Conservation (phyloP, 176 grass and related monocot species). For the Oryza nivara region DNA sequence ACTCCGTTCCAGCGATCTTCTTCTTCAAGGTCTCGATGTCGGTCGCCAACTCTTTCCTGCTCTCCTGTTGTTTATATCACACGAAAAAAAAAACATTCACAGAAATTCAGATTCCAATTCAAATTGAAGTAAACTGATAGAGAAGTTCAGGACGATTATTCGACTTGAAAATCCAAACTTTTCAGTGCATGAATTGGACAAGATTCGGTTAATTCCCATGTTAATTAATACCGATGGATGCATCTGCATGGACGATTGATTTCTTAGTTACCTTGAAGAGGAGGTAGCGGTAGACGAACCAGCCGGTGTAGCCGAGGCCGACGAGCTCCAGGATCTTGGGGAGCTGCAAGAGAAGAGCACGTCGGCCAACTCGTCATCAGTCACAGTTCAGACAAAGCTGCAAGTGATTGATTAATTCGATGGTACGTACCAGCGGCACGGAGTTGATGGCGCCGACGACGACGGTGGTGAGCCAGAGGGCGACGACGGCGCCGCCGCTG, state of each 20-base stretch:
- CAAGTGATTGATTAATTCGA: background rate
- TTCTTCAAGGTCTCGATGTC: constrained; percentile 5
- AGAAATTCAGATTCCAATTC: background rate
- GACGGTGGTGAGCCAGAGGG: constrained; percentile 84
- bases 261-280: constrained; percentile 86
- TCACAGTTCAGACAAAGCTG: background rate
- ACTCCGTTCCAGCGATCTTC: background rate
- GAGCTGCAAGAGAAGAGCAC: constrained; percentile 51
- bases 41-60: constrained; percentile 18
- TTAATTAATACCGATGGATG: no score
- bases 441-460: constrained; percentile 88
- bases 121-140: background rate
- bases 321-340: constrained; percentile 95
- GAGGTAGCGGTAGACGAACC: constrained; percentile 99
- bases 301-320: constrained; percentile 93
- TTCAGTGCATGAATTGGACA: background rate
- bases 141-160: background rate
- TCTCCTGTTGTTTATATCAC: constrained; percentile 42
- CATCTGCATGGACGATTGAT: no score
- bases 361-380: no score
- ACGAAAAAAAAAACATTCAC: background rate
- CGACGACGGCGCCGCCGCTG: constrained; percentile 80
- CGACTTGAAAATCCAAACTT: background rate
- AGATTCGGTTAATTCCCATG: background rate
- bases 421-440: constrained; percentile 79